These are phyloP conservation scores for Arxiozyma bovina DNA, from an alignment of 1,139 yeast species.

Conservation along the genomic window DNA sequence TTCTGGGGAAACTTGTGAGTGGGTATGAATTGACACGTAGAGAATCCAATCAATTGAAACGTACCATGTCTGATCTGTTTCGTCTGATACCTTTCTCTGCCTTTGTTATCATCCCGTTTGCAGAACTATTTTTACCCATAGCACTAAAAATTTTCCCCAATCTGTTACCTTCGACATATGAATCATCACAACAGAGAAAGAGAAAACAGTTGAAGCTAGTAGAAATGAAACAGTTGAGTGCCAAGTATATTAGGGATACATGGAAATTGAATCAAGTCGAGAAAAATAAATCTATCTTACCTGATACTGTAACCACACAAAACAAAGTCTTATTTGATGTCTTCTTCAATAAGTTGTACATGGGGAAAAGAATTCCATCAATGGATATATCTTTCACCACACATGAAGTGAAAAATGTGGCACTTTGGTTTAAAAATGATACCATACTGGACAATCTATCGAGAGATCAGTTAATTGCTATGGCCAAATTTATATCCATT, in stretches of 20 bases:
- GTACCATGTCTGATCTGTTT: conserved; percentile 78
- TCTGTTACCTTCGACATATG: conserved; percentile 88
- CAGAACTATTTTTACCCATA: conserved; percentile 80
- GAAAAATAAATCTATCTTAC: conserved; percentile 12
- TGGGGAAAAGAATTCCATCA: conserved; percentile 49
- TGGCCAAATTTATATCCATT: conserved; percentile 87
- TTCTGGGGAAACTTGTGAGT: conserved; percentile 70
- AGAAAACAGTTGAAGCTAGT: conserved; percentile 60
- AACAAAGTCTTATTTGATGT: conserved; percentile 71
- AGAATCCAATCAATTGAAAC: conserved; percentile 77
- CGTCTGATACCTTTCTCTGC: conserved; percentile 89
- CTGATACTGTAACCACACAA: conserved; percentile 35
- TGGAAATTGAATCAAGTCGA: conserved; percentile 29
- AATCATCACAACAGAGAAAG: conserved; percentile 63
- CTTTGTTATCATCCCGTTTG: conserved; percentile 86
- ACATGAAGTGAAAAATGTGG: conserved; percentile 70
- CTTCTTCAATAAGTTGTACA: conserved; percentile 63
- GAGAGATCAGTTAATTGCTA: conserved; percentile 84
- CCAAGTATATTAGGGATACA: conserved; percentile 73
- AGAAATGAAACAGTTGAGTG: conserved; percentile 70
- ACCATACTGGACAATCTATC: conserved; percentile 86
- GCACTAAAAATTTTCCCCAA: conserved; percentile 90
- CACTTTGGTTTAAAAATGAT: conserved; percentile 87
- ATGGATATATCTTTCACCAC: conserved; percentile 54
- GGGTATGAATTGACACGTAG: conserved; percentile 94